Base-by-base conservation (phyloP, 2,329 filamentous ascomycete species). In the Gremmenia infestans region DNA sequence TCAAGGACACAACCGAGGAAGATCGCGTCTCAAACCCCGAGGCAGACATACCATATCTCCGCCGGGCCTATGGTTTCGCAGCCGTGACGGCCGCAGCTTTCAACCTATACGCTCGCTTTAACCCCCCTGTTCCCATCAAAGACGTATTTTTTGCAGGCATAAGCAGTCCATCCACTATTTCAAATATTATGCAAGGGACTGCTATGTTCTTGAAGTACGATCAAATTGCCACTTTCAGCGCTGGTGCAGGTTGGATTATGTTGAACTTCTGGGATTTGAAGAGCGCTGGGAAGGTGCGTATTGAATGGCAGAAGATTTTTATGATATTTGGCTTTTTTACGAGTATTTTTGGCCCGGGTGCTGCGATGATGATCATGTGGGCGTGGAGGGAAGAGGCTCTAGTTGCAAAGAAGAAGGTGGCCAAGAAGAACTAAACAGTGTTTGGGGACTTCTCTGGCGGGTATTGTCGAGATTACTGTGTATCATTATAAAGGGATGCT, bases 301-400 rank as follows among this genome's bases (percentile, higher is more conserved):
- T 55, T 7, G 57, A 60, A 12, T 72, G 65, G 68, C 37, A 36
- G 3, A 62, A 48, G 14, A 58, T 71, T 22, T 2, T 69, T 4
- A 57, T 53, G 1, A 22, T 61, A 11, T 60, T 62, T 36, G 49
- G 58, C 3, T 50, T 42, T 1, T 57, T 51, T 15, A 63, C 64
- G 5, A 8, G 67, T 2, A 52, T 66, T 22, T 48, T 58, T 22
- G 71, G 71, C 1, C 68, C 70, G 36, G 70, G 70, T 42, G 67
- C 67, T 11, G 61, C 63, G 3, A 56, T 71, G 52, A 60, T 63
- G 8, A 54, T 59, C 14, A 65, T 63, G 57, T 73, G 69, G 68
- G 59, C 65, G 11, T 72, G 67, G 64, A 70, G 72, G 56, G 72
- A 74, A 52, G 67, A 71, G 42, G 60, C 63, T 5, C 53, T 74